Evolutionary conservation across 208 protist species (phyloP).

Genomic region (Trypanosoma platydactyli): DNA sequence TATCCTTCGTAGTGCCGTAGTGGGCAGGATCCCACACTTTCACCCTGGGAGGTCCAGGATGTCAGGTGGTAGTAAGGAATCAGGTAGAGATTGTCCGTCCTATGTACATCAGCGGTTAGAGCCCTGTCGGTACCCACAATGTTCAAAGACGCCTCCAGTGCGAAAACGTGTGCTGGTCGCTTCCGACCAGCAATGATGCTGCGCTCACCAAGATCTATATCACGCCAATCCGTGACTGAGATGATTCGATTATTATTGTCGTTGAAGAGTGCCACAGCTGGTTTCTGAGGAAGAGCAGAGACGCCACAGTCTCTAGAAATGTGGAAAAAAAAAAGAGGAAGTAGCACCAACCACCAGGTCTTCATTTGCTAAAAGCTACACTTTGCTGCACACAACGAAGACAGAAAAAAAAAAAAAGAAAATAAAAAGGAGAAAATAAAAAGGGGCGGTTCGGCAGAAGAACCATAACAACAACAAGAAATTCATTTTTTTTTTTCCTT

Average conservation of each 20-base stretch:
- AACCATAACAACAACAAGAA: neutral
- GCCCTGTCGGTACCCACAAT: neutral
- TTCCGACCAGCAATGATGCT: constrained; percentile 17
- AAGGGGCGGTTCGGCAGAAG: neutral
- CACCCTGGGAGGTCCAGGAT: neutral
- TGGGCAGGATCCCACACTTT: constrained; percentile 13
- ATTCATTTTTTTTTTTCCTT: neutral
- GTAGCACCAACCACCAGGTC: neutral
- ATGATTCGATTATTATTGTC: neutral
- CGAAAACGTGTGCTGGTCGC: constrained; percentile 22
- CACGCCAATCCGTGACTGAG: constrained; percentile 18
- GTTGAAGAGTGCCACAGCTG: constrained; percentile 25
- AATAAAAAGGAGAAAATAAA: constrained; percentile 5
- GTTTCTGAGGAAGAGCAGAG: constrained; percentile 3
- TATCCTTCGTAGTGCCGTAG: constrained; percentile 21
- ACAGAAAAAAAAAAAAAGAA: constrained; percentile 4
- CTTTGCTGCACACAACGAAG: neutral
- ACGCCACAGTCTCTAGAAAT: neutral
- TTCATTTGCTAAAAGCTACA: neutral
- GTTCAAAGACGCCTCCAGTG: constrained; percentile 19
- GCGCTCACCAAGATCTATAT: constrained; percentile 27
- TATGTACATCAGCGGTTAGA: neutral
- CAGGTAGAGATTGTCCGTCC: constrained; percentile 14
- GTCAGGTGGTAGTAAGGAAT: constrained; percentile 19
- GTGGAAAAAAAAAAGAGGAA: neutral